These are phyloP conservation scores for Scedosporium apiospermum DNA, from an alignment of 2,329 filamentous ascomycete species.

Conservation along the genomic window DNA sequence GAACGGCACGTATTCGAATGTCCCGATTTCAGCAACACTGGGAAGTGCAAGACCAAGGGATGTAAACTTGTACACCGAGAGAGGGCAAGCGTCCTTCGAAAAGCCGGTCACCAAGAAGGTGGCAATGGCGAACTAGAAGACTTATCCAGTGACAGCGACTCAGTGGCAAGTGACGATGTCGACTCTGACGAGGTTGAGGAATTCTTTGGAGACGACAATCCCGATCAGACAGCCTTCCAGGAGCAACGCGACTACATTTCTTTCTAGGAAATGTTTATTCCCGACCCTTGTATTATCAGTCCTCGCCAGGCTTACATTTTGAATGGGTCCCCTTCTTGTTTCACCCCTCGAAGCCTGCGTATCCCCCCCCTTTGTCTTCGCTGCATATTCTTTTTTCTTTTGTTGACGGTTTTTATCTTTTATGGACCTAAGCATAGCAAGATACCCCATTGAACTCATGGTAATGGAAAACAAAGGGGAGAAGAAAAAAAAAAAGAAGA, in stretches of 20 bases:
- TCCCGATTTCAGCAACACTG: conserved; percentile 88
- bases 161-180: conserved; percentile 64
- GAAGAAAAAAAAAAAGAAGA: conserved; percentile 11
- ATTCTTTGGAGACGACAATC: conserved; percentile 47
- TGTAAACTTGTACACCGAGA: conserved; percentile 85
- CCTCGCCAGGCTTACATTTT: too few relatives aligned
- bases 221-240: conserved; percentile 44
- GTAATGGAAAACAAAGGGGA: background rate
- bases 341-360: too few relatives aligned
- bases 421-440: too few relatives aligned
- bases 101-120: conserved; percentile 46
- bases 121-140: conserved; percentile 49
- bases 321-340: background rate
- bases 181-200: conserved; percentile 68
- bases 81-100: conserved; percentile 70
- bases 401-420: too few relatives aligned
- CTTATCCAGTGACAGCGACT: conserved; percentile 68
- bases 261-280: conserved; percentile 18
- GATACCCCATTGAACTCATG: too few relatives aligned
- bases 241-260: conserved; percentile 51
- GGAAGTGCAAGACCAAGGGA: conserved; percentile 67
- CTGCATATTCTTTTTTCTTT: too few relatives aligned
- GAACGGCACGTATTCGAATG: conserved; percentile 89
- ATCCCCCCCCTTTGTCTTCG: too few relatives aligned
- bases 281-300: background rate